Evolutionary conservation across 805 yeast genomes (phyloP), one percentile per base, ranked within the genome.

Genomic region (Pichia ethanolica): DNA sequence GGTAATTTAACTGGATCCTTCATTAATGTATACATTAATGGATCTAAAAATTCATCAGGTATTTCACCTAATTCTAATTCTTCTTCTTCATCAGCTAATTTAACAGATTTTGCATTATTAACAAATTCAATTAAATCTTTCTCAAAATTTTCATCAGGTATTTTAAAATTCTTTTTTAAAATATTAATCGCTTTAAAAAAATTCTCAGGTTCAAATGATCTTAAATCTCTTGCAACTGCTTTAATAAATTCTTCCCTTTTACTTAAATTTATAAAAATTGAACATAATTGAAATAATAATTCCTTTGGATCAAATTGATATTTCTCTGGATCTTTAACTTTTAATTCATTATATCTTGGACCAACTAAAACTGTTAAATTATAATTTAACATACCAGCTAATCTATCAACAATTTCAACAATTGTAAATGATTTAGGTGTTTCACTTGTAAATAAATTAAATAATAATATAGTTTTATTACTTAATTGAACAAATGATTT

Each of bases 41-140:
- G 99, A 71, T 93, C 99, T 58, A 93, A 77, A 63, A 83, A 93
- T 65, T 93, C 98, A 63, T 93, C 99, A 0, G 99, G 99, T 14
- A 87, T 78, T 47, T 93, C 99, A 28, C 96, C 97, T 57, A 88
- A 73, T 62, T 89, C 97, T 54, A 79, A 61, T 55, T 91, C 97
- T 61, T 88, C 95, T 53, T 81, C 86, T 56, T 85, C 95, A 52
- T 86, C 91, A 12, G 70, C 71, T 33, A 72, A 58, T 59, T 79
- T 77, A 45, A 79, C 77, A 38, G 66, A 62, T 53, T 85, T 84
- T 0, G 95, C 95, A n/a, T 68, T 68, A 34, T 75, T 69, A 0
- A 82, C 86, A 65, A 93, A 89, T 12, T 66, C 62, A 27, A 64
- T 58, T 47, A 88, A 71, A 40, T 67, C 64, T 3, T 68, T 65